These are phyloP conservation scores for Ceratocystis destructans DNA, from an alignment of 2,329 filamentous ascomycete genomes.

Conservation along the genomic window DNA sequence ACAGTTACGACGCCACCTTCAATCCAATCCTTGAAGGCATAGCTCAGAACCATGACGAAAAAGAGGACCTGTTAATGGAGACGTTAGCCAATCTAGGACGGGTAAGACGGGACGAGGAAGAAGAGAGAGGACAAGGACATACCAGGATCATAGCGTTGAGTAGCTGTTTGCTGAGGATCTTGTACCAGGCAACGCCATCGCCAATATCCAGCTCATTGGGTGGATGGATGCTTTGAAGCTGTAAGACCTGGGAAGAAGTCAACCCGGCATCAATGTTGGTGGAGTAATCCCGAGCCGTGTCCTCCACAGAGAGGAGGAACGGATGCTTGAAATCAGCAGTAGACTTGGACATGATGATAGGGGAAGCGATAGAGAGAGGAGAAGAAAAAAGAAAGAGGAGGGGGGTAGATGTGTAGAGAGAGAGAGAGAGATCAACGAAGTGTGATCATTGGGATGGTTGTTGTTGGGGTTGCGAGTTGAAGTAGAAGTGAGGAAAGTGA, in stretches of 20 bases:
- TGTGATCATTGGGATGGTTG: constrained; percentile 6
- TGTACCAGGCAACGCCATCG: constrained; percentile 53
- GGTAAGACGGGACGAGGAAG: constrained; percentile 30
- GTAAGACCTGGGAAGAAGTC: constrained; percentile 42
- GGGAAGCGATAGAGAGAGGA: background rate
- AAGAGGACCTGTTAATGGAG: constrained; percentile 48
- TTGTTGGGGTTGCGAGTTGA: background rate
- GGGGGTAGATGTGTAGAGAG: background rate
- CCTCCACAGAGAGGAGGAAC: constrained; percentile 45
- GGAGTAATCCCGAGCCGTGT: constrained; percentile 48
- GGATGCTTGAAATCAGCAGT: constrained; percentile 32
- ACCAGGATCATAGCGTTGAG: constrained; percentile 67
- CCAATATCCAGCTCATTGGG: constrained; percentile 58
- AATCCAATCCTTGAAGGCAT: constrained; percentile 52
- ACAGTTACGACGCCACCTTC: constrained; percentile 54
- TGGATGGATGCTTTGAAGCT: constrained; percentile 47
- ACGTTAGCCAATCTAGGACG: constrained; percentile 22
- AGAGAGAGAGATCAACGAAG: background rate
- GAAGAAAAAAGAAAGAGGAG: background rate
- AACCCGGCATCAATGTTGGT: constrained; percentile 56
- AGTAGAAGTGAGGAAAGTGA: background rate
- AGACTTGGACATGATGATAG: constrained; percentile 9
- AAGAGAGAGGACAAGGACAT: constrained; percentile 32
- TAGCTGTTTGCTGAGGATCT: constrained; percentile 58
- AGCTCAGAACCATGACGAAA: constrained; percentile 61